Base-by-base conservation (phyloP, 352 stramenopile species). In the Phytophthora tentaculata region DNA sequence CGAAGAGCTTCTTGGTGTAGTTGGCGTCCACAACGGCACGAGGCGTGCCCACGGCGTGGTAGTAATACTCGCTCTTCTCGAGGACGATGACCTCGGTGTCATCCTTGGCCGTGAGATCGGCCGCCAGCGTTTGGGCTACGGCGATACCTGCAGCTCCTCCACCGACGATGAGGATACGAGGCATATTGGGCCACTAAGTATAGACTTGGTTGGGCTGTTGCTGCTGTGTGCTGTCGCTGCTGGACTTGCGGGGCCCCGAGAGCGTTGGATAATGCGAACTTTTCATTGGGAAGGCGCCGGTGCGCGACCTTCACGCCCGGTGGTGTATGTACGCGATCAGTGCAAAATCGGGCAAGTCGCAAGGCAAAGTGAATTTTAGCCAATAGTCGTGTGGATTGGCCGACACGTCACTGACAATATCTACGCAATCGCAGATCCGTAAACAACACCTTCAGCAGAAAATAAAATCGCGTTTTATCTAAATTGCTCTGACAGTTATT, bases 41-140 rank as follows among this genome's bases (percentile, higher is more conserved):
- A n/a, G 80, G 79, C 2, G 69, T 61, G 37, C 63, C 79, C 24
- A 88, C 66, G 20, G 63, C 62, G 51, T 89, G 77, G 64, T 79
- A 88, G 67, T 65, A 81, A 65, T 80, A 85, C 28, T 72, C 69
- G 61, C 71, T 82, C 69, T 88, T 88, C 71, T 90, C 81, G 28
- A 90, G 56, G 41, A 86, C 56, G 23, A 82, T 50, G 57, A 88
- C 71, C 39, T 84, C 64, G 2, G 63, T 60, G 68, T 79, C 54
- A 57, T 87, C 79, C 45, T 63, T 52, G 17, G 68, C 22, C 8
- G 59, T 75, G 51, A 89, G 74, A 12, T 69, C 19, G 20, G 47
- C 51, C 16, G 74, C 78, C 19, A 90, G 71, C 22, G 61, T 54
- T 59, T 88, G 79, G 3, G 71, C 76, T 19, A 74, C 69, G 39